Evolutionary conservation across 139 green algal species (phyloP).

Genomic region (Desmodesmus armatus): DNA sequence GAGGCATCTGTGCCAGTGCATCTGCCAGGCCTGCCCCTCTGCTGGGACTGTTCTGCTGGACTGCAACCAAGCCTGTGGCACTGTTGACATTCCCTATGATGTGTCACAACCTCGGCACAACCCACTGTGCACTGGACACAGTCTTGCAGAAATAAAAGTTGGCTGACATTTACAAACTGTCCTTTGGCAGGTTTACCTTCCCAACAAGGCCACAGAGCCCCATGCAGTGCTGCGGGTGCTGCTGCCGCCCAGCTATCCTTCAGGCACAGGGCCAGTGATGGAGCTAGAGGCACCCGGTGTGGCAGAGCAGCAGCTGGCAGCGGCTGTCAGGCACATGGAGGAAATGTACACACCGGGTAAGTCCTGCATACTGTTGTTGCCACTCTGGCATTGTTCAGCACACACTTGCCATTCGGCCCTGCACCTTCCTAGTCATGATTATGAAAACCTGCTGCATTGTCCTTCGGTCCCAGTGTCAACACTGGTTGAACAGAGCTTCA

Average conservation of each 20-base stretch:
- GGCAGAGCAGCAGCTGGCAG: conserved; percentile 39
- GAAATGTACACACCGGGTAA: conserved; percentile 55
- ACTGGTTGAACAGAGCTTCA: background rate
- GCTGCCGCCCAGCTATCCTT: conserved; percentile 73
- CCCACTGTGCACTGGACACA: no score
- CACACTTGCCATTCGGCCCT: background rate
- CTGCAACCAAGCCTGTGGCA: no score
- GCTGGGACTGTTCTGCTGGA: no score
- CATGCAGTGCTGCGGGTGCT: conserved; percentile 55
- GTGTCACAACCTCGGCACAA: no score
- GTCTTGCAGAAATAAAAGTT: no score
- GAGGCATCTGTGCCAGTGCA: no score
- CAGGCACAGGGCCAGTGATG: conserved; percentile 52
- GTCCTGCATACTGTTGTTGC: background rate
- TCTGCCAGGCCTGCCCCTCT: no score
- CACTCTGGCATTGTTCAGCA: background rate
- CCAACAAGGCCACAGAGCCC: conserved; percentile 8
- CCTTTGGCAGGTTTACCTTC: conserved; percentile 64
- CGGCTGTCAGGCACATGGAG: conserved; percentile 56
- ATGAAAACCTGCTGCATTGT: background rate
- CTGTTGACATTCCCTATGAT: no score
- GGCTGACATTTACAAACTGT: no score
- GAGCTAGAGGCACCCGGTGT: conserved; percentile 62
- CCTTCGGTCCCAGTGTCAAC: background rate
- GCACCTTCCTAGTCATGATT: background rate